Conservation (phyloP, 345 rosid species). For the Euphorbia peplus region DNA sequence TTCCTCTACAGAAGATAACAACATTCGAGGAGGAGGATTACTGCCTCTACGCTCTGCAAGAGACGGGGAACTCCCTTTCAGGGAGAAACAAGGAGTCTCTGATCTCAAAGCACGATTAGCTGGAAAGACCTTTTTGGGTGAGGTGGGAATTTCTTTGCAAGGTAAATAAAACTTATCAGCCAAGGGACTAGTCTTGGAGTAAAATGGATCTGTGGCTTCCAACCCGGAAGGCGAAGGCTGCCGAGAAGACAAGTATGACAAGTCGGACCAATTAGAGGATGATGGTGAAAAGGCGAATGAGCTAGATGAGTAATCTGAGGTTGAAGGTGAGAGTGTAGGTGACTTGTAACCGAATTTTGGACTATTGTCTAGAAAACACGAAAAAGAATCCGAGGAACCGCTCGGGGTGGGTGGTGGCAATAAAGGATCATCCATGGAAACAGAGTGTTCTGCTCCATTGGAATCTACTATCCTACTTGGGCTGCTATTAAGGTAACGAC, state of each 20-base stretch:
- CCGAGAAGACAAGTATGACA: conserved; percentile 50
- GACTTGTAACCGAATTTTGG: conserved; percentile 51
- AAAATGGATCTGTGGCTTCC: conserved; percentile 35
- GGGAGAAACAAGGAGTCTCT: conserved; percentile 26
- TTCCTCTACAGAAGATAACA: conserved; percentile 40
- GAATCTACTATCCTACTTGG: conserved; percentile 28
- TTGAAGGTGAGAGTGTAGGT: conserved; percentile 63
- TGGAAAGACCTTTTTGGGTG: conserved; percentile 25
- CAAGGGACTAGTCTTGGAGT: conserved; percentile 23
- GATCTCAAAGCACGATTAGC: conserved; percentile 20
- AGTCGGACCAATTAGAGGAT: conserved; percentile 69
- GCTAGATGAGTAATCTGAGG: conserved; percentile 58
- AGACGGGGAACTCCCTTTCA: conserved; percentile 37
- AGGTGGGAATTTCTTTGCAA: conserved; percentile 26
- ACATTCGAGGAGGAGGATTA: conserved; percentile 53
- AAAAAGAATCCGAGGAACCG: conserved; percentile 42
- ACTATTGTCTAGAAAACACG: conserved; percentile 36
- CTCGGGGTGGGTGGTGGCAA: conserved; percentile 34
- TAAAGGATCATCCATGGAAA: conserved; percentile 21
- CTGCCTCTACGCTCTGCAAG: conserved; percentile 72
- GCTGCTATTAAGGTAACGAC: conserved; percentile 28
- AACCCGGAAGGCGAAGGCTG: conserved; percentile 62
- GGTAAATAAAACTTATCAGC: conserved; percentile 27
- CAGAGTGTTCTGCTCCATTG: conserved; percentile 24
- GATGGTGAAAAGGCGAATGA: conserved; percentile 67